Conservation (phyloP, 2,329 filamentous ascomycete genomes). For the Tolypocladium endophyticum region DNA sequence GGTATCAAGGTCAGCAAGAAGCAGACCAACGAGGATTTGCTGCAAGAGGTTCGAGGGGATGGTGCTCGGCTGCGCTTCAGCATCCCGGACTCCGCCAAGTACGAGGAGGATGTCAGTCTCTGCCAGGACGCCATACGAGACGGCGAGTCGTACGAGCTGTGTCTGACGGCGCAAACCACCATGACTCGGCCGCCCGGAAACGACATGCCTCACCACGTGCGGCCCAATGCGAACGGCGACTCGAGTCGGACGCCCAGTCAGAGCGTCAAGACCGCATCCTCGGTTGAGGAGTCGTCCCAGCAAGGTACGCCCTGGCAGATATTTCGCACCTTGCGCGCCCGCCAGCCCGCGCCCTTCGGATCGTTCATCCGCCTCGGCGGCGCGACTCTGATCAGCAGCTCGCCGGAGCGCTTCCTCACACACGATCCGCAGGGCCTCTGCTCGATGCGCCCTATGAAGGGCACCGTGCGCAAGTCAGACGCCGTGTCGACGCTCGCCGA, state of each 20-base stretch:
- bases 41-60: slow-evolving; percentile 4
- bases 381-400: slow-evolving; percentile 68
- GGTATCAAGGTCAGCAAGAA: slow-evolving; percentile 3
- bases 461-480: slow-evolving; percentile 73
- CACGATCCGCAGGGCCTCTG: slow-evolving; percentile 42
- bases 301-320: slow-evolving; percentile 50
- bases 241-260: background rate
- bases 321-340: slow-evolving; percentile 57
- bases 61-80: slow-evolving; percentile 17
- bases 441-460: slow-evolving; percentile 90
- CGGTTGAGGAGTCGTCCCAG: background rate
- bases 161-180: slow-evolving; percentile 65
- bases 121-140: slow-evolving; percentile 65
- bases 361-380: slow-evolving; percentile 64
- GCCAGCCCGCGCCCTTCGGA: slow-evolving; percentile 76
- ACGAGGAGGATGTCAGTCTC: slow-evolving; percentile 53
- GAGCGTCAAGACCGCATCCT: background rate
- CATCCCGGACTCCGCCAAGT: slow-evolving; percentile 36
- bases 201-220: slow-evolving; percentile 23
- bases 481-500: slow-evolving; percentile 56
- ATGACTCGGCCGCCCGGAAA: slow-evolving; percentile 39
- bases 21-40: slow-evolving; percentile 8
- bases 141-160: slow-evolving; percentile 79
- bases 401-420: slow-evolving; percentile 79
- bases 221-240: background rate